phyloP scores from a whole-genome alignment of 257 asterid genomes.

The Linderniella brevidens region DNA sequence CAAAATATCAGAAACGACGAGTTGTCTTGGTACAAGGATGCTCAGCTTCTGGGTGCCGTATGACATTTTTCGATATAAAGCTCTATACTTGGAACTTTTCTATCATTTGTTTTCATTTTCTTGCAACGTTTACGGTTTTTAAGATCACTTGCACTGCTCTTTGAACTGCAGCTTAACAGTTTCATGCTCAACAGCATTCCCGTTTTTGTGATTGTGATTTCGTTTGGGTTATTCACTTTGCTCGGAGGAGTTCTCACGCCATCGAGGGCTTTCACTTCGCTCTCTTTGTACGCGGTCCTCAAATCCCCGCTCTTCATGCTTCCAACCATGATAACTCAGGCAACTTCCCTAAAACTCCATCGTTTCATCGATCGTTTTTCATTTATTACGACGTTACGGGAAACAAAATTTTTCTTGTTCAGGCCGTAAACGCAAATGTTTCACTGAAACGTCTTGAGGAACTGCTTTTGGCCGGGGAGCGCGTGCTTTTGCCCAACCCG shows the following conservation, averaged over 20 bases:
- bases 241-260: conserved; percentile 95
- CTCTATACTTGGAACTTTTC: conserved; percentile 2
- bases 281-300: conserved; percentile 80
- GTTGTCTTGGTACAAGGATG: conserved; percentile 66
- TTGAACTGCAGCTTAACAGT: conserved; percentile 54
- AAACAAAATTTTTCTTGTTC: conserved; percentile 9
- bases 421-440: conserved; percentile 89
- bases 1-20: conserved; percentile 70
- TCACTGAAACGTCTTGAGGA: conserved; percentile 88
- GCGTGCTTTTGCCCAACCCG: conserved; percentile 67
- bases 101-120: conserved; percentile 3
- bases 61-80: conserved; percentile 11
- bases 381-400: not conserved
- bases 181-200: conserved; percentile 83
- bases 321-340: conserved; percentile 87
- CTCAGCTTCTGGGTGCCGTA: conserved; percentile 90
- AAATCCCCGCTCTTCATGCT: conserved; percentile 92
- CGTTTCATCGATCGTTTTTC: not conserved
- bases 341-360: conserved; percentile 9
- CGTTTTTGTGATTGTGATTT: conserved; percentile 74
- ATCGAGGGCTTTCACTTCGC: conserved; percentile 90
- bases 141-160: conserved; percentile 10
- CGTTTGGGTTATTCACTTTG: conserved; percentile 70
- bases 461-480: conserved; percentile 72
- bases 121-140: too few relatives aligned